Evolutionary conservation across 495 filamentous ascomycete genomes (phyloP).

Genomic region (Hamigera avellanea): DNA sequence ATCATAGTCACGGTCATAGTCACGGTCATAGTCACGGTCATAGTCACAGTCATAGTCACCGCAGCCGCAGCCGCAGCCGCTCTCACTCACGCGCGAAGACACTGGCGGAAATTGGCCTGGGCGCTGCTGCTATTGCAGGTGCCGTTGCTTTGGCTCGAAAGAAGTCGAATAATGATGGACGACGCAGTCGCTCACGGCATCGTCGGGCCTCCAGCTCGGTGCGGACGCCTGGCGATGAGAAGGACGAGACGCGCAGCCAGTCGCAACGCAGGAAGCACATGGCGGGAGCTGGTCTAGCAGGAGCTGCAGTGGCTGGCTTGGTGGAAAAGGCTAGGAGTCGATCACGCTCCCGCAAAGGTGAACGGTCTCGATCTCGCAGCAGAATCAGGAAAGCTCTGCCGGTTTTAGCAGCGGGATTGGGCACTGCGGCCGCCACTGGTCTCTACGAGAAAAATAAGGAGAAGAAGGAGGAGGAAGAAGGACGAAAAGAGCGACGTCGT

Average conservation of each 20-base stretch:
- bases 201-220: slow-evolving; percentile 42
- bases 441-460: slow-evolving; percentile 69
- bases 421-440: slow-evolving; percentile 67
- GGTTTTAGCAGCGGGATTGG: slow-evolving; percentile 65
- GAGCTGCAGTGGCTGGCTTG: slow-evolving; percentile 66
- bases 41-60: slow-evolving; percentile 25
- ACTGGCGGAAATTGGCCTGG: slow-evolving; percentile 62
- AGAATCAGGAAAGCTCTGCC: slow-evolving; percentile 47
- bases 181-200: slow-evolving; percentile 57
- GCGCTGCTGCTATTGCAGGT: slow-evolving; percentile 71
- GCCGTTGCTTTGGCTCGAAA: slow-evolving; percentile 66
- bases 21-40: slow-evolving; percentile 24
- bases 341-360: slow-evolving; percentile 46
- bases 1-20: slow-evolving; percentile 20
- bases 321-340: slow-evolving; percentile 64
- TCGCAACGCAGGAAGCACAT: slow-evolving; percentile 55
- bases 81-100: slow-evolving; percentile 46
- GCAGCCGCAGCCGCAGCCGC: slow-evolving; percentile 41
- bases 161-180: slow-evolving; percentile 50
- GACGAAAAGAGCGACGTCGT: slow-evolving; percentile 32
- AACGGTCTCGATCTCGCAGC: slow-evolving; percentile 45
- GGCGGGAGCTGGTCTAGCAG: slow-evolving; percentile 67
- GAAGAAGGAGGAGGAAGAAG: slow-evolving; percentile 45
- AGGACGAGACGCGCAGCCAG: slow-evolving; percentile 32
- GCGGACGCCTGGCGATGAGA: slow-evolving; percentile 23